Evolutionary conservation across 768 basidiomycete genomes (phyloP), one percentile per base, ranked within the genome.

Genomic region (Tubosaeta sp.): DNA sequence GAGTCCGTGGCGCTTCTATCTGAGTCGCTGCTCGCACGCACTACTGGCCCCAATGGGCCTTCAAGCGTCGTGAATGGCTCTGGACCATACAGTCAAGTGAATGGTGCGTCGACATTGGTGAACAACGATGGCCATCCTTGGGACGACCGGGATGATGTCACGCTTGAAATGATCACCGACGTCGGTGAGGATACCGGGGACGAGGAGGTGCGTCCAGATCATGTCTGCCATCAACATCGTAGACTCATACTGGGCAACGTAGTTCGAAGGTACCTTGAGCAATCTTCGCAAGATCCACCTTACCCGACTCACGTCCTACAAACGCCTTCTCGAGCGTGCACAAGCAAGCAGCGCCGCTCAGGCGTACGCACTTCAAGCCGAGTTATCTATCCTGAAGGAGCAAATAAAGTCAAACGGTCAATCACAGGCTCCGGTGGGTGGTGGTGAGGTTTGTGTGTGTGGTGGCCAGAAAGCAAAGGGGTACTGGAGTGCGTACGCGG

Each of bases 301-400:
- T 29, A 65, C 65, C 35, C 88, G 87, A 59, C 77, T 91, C 13
- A 76, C 83, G 14, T 81, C 84, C 52, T 86, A 88, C 69, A 91
- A 86, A 62, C 80, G 90, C 2, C 76, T 93, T 1, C 77, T 93
- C 12, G 90, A 93, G 58, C 85, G 85, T 37, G 79, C 88, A 0
- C 91, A 93, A 59, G 82, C 85, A 2, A 82, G 84, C 9, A 77
- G 86, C 1, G 88, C 90, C 0, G 85, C 89, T 1, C 91, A 93
- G 61, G 73, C 92, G 2, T 90, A 93, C 61, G 90, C 91, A 0
- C 72, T 94, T 1, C 90, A 92, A 68, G 90, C 89, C 2, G 88
- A 93, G 62, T 74, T 91, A 4, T 75, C 82, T 12, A 73, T 88
- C 26, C 72, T 92, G 29, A 81, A 86, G 39, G 69, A 72, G 12